Evolutionary conservation across 192 early-diverging fungal genomes (phyloP).

Genomic region (Backusella morwellensis): DNA sequence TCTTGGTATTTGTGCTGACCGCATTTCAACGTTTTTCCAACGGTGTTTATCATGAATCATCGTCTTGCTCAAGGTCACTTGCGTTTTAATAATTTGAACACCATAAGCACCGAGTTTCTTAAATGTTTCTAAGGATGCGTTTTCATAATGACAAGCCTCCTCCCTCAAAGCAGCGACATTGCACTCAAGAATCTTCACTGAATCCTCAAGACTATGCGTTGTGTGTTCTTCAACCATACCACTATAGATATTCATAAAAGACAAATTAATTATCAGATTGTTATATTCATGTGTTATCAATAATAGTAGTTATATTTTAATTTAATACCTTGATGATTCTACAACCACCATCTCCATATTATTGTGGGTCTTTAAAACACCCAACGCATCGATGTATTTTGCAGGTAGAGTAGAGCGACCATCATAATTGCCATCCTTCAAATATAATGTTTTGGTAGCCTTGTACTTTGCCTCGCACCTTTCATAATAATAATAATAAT

Average conservation of each 20-base stretch:
- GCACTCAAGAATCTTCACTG: conserved; percentile 15
- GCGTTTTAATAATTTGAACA: conserved; percentile 8
- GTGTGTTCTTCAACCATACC: conserved; percentile 8
- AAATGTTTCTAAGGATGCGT: conserved; percentile 7
- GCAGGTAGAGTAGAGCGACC: background rate
- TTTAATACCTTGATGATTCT: conserved; percentile 16
- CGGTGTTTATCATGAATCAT: background rate
- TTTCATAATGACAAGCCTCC: conserved; percentile 10
- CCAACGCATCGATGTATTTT: conserved; percentile 7
- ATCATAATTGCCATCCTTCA: conserved; percentile 11
- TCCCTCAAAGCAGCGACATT: conserved; percentile 9
- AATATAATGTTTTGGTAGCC: background rate
- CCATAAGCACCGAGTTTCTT: background rate
- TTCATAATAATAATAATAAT: conserved; percentile 1
- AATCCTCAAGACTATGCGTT: conserved; percentile 15
- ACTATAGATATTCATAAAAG: conserved; percentile 9
- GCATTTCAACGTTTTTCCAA: conserved; percentile 15
- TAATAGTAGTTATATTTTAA: conserved; percentile 9
- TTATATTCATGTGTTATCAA: background rate
- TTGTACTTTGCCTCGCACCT: conserved; percentile 11
- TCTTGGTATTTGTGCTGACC: conserved; percentile 12
- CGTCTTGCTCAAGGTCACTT: conserved; percentile 10
- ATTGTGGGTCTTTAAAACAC: conserved; percentile 6
- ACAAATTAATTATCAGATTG: conserved; percentile 11
- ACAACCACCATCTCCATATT: conserved; percentile 13